These are phyloP conservation scores for Trichophyton schoenleinii DNA, from an alignment of 2,329 filamentous ascomycete genomes.

Conservation along the genomic window DNA sequence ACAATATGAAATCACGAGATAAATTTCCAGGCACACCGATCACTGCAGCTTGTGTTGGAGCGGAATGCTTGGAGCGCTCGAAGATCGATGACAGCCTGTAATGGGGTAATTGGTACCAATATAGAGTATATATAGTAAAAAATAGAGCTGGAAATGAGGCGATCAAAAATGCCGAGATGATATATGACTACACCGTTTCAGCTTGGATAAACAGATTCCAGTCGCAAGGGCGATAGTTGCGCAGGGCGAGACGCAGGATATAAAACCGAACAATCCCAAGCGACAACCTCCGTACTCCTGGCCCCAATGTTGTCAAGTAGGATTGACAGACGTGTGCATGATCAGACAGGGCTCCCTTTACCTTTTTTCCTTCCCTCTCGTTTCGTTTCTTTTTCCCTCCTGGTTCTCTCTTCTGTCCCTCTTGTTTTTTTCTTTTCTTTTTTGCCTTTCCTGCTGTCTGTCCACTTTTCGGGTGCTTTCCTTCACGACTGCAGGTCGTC, in stretches of 20 bases:
- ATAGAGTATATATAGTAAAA: not conserved
- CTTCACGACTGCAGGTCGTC: not conserved
- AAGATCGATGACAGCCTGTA: not conserved
- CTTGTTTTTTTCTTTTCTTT: slow-evolving; percentile 6
- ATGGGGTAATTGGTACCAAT: not conserved
- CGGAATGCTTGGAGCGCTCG: not conserved
- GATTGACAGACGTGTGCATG: slow-evolving; percentile 13
- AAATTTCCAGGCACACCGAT: not conserved
- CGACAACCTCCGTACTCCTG: slow-evolving; percentile 15
- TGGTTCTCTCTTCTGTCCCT: not conserved
- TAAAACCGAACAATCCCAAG: slow-evolving; percentile 11
- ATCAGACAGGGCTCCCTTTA: slow-evolving; percentile 8
- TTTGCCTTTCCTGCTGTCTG: slow-evolving; percentile 1
- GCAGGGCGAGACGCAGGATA: slow-evolving; percentile 11
- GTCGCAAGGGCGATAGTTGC: slow-evolving; percentile 9
- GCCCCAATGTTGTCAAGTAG: slow-evolving; percentile 16
- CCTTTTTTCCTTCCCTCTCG: slow-evolving; percentile 4
- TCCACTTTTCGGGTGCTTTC: slow-evolving; percentile 4
- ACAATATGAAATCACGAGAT: not conserved
- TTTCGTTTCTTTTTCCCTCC: slow-evolving; percentile 9
- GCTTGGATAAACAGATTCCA: slow-evolving; percentile 4
- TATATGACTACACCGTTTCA: not conserved
- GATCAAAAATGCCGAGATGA: slow-evolving; percentile 6
- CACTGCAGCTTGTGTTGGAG: not conserved
- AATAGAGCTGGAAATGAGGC: slow-evolving; percentile 7